Conservation (phyloP, 78 protist species). For the Dictyostelium discoideum region DNA sequence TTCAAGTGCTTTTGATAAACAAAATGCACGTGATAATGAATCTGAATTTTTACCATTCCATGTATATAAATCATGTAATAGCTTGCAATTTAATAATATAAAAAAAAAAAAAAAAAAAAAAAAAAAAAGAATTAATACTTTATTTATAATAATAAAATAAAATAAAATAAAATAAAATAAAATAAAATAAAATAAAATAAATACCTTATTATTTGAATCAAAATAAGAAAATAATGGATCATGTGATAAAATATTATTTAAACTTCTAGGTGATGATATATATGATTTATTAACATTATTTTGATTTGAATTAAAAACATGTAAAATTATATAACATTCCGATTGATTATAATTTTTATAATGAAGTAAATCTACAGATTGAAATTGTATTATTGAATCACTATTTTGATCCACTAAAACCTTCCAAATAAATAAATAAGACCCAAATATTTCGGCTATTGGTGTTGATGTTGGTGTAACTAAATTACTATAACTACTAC, state of each 20-base stretch:
- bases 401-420: background rate
- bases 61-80: constrained; percentile 51
- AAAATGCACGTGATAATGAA: constrained; percentile 52
- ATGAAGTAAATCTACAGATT: constrained; percentile 34
- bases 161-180: background rate
- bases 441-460: constrained; percentile 23
- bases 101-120: no score
- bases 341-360: constrained; percentile 21
- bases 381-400: constrained; percentile 3
- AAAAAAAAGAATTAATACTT: no score
- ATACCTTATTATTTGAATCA: background rate
- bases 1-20: constrained; percentile 55
- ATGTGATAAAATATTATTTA: background rate
- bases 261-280: background rate
- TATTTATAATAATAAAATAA: background rate
- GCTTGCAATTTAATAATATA: background rate
- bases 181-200: background rate
- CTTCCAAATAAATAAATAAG: constrained; percentile 67
- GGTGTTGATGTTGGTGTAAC: background rate
- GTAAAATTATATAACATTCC: constrained; percentile 69
- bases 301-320: constrained; percentile 33
- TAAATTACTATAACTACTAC: background rate
- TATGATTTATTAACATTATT: background rate
- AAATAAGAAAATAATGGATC: background rate
- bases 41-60: constrained; percentile 71